Conservation (phyloP, 495 filamentous ascomycete species). For the Penicillium maclennaniae region DNA sequence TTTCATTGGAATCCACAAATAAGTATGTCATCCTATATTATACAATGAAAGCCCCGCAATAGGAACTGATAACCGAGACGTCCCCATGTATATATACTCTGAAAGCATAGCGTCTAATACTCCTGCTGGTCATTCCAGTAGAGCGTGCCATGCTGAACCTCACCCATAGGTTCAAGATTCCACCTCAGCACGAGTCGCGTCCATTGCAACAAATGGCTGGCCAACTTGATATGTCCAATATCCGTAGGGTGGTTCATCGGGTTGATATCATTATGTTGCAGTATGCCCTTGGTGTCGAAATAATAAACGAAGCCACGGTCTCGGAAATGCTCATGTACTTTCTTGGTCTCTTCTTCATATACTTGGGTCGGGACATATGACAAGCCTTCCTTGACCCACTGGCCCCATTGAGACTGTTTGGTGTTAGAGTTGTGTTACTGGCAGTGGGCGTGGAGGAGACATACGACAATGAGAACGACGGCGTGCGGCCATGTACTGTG, state of each 20-base stretch:
- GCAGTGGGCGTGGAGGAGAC: slow-evolving; percentile 5
- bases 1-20: too few species aligned
- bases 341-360: slow-evolving; percentile 50
- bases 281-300: slow-evolving; percentile 62
- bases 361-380: slow-evolving; percentile 47
- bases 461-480: slow-evolving; percentile 60
- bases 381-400: slow-evolving; percentile 51
- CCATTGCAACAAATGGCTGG: slow-evolving; percentile 62
- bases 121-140: slow-evolving; percentile 57
- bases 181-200: slow-evolving; percentile 52
- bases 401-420: slow-evolving; percentile 57
- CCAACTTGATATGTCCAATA: slow-evolving; percentile 64
- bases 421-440: not conserved
- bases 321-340: slow-evolving; percentile 56
- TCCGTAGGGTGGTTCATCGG: slow-evolving; percentile 64
- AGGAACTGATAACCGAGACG: not conserved
- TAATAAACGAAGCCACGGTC: slow-evolving; percentile 58
- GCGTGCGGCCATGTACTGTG: slow-evolving; percentile 60
- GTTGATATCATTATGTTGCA: slow-evolving; percentile 67
- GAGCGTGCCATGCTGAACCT: slow-evolving; percentile 59
- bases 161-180: slow-evolving; percentile 57
- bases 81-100: not conserved
- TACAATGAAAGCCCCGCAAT: not conserved
- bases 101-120: slow-evolving; percentile 27
- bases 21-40: not conserved